These are phyloP conservation scores for Balamuthia mandrillaris DNA, from an alignment of 208 protist genomes.

Conservation along the genomic window DNA sequence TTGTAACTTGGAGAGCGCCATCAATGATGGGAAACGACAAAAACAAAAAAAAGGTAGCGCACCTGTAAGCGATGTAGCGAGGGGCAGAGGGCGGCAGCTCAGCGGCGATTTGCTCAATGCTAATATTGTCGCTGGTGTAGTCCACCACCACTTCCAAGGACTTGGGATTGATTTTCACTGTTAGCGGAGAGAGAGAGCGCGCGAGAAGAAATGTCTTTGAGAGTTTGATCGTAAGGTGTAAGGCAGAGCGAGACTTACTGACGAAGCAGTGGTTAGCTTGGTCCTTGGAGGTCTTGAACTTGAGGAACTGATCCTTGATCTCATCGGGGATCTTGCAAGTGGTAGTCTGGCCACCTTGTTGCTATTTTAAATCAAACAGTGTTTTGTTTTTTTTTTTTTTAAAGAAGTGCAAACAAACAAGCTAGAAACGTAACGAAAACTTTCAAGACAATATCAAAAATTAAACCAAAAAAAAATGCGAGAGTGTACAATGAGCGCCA, in stretches of 20 bases:
- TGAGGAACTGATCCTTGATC: conserved; percentile 6
- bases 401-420: too few species aligned
- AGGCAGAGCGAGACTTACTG: neutral
- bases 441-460: too few species aligned
- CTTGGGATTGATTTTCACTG: conserved; percentile 8
- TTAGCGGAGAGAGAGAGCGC: neutral
- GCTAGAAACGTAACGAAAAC: too few species aligned
- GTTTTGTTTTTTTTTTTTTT: too few species aligned
- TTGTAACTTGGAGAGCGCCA: conserved; percentile 5
- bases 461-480: too few species aligned
- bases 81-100: conserved; percentile 2
- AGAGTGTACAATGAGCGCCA: too few species aligned
- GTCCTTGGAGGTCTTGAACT: conserved; percentile 29
- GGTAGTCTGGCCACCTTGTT: conserved; percentile 20
- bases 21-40: neutral
- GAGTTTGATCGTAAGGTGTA: neutral
- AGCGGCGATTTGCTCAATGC: neutral
- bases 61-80: conserved; percentile 38
- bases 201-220: neutral
- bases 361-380: too few species aligned
- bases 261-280: conserved; percentile 23
- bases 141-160: conserved; percentile 4
- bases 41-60: neutral
- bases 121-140: neutral
- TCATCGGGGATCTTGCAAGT: neutral